Evolutionary conservation across 257 asterid genomes (phyloP).

Genomic region (Henckelia pumila): DNA sequence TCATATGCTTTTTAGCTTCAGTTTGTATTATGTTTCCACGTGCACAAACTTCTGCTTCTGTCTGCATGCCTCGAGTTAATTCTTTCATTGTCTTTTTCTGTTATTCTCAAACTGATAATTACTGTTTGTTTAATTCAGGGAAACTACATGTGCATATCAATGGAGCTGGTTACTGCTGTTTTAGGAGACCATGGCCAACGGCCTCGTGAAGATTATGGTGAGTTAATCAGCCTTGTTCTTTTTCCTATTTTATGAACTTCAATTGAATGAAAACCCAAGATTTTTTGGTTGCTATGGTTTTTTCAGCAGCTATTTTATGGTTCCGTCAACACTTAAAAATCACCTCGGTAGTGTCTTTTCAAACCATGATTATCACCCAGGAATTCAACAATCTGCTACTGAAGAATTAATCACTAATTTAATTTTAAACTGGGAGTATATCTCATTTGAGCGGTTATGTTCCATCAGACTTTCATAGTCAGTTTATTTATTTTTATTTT

Average conservation of each 20-base stretch:
- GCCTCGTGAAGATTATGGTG: conserved; percentile 93
- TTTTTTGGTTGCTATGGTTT: conserved; percentile 1
- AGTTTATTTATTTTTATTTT: neutral
- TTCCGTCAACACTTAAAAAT: conserved; percentile 7
- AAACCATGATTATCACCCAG: neutral
- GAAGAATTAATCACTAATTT: neutral
- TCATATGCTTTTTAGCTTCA: conserved; percentile 8
- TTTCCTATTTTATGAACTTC: conserved; percentile 8
- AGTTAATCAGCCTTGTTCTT: conserved; percentile 25
- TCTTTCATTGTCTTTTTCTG: conserved; percentile 18
- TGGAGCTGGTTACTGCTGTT: conserved; percentile 99
- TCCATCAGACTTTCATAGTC: neutral
- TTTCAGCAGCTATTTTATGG: neutral
- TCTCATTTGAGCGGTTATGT: conserved; percentile 10
- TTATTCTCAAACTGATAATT: conserved; percentile 19
- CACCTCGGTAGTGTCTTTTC: neutral
- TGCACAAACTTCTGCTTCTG: conserved; percentile 12
- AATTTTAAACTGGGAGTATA: neutral
- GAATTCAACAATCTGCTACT: neutral
- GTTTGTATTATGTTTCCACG: conserved; percentile 12
- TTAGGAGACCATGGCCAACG: conserved; percentile 99
- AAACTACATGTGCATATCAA: conserved; percentile 80
- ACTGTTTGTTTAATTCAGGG: conserved; percentile 40
- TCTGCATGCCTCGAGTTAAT: conserved; percentile 3
- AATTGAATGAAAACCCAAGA: conserved; percentile 3